Conservation (phyloP, 441 rosid species). For the Euphorbia corollata region DNA sequence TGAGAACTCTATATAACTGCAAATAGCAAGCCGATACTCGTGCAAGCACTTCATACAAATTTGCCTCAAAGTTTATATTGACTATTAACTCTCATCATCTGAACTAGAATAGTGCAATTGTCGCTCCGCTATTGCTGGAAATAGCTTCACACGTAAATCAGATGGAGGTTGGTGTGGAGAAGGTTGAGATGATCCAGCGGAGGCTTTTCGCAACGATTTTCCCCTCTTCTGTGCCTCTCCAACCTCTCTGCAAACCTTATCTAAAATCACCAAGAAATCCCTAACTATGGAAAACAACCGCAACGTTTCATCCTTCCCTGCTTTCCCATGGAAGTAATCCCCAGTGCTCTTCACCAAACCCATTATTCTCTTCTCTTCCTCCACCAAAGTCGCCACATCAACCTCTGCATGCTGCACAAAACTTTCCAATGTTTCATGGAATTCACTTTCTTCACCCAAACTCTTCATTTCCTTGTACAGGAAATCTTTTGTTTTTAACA, state of each 20-base stretch:
- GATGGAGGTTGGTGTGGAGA: constrained; percentile 41
- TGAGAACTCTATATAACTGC: neutral
- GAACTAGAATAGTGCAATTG: constrained; percentile 32
- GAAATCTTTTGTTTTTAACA: constrained; percentile 53
- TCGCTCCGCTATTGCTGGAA: constrained; percentile 65
- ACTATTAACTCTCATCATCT: constrained; percentile 28
- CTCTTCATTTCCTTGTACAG: constrained; percentile 59
- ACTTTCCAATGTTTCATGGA: constrained; percentile 51
- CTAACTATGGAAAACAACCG: constrained; percentile 71
- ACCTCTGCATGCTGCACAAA: constrained; percentile 69
- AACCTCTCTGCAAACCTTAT: constrained; percentile 80
- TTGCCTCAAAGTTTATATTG: neutral
- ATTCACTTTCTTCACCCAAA: constrained; percentile 59
- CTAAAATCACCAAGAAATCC: constrained; percentile 73
- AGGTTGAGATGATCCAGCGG: constrained; percentile 30
- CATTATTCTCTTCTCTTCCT: constrained; percentile 79
- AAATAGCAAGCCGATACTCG: neutral
- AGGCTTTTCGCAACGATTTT: constrained; percentile 46
- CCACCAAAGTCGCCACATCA: constrained; percentile 45
- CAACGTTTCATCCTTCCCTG: constrained; percentile 86
- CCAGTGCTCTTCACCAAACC: constrained; percentile 87
- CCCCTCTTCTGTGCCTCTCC: constrained; percentile 40
- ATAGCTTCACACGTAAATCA: constrained; percentile 49
- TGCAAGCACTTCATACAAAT: neutral
- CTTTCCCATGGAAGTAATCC: constrained; percentile 92